These are phyloP conservation scores for Hibiscus tridactylites DNA, from an alignment of 345 rosid genomes.

Conservation along the genomic window DNA sequence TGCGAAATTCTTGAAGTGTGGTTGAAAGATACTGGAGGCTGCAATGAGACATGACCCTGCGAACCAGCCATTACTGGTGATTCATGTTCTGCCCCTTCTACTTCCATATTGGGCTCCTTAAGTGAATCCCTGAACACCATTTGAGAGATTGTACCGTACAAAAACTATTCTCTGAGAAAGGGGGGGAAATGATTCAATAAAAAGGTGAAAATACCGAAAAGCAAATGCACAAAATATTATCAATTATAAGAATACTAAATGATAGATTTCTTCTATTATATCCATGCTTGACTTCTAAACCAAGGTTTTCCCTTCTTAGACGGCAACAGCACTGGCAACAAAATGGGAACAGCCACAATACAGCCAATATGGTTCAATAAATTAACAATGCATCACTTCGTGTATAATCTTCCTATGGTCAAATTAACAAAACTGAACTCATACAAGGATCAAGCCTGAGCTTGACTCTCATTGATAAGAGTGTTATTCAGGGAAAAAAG, in stretches of 20 bases:
- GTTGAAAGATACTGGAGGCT: neutral
- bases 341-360: neutral
- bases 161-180: neutral
- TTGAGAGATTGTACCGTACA: neutral
- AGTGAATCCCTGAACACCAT: slow-evolving; percentile 34
- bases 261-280: neutral
- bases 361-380: neutral
- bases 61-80: slow-evolving; percentile 8
- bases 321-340: neutral
- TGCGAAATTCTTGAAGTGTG: neutral
- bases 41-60: slow-evolving; percentile 6
- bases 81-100: slow-evolving; percentile 13
- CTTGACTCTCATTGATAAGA: neutral
- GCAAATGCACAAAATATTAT: neutral
- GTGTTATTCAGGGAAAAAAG: neutral
- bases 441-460: neutral
- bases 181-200: neutral
- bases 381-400: neutral
- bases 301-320: neutral
- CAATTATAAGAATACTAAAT: neutral
- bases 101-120: slow-evolving; percentile 12
- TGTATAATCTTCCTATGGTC: neutral
- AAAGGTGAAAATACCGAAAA: neutral
- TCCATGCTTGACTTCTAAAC: neutral
- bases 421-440: neutral